phyloP scores from a whole-genome alignment of 164 flowering plant genomes.

The Amborella trichopoda region DNA sequence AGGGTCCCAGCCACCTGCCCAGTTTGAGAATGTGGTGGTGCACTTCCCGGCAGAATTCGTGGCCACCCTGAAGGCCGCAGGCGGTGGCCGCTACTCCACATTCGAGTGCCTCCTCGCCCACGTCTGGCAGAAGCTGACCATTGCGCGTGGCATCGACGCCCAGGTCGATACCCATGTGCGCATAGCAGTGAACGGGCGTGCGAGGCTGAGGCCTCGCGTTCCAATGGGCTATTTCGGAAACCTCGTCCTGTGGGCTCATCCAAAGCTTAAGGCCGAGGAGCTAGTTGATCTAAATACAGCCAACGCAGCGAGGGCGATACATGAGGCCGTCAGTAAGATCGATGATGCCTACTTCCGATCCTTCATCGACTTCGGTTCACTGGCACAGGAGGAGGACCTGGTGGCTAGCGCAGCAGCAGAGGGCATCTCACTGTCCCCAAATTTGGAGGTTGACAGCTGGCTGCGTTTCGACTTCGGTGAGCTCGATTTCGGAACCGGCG shows the following conservation, averaged over 20 bases:
- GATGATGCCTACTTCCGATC: slow-evolving; percentile 11
- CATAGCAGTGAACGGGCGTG: slow-evolving; percentile 14
- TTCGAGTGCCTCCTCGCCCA: slow-evolving; percentile 12
- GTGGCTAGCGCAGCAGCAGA: slow-evolving; percentile 11
- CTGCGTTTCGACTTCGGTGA: slow-evolving; percentile 16
- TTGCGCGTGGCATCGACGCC: slow-evolving; percentile 6
- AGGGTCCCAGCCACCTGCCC: not conserved
- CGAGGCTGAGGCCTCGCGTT: slow-evolving; percentile 12
- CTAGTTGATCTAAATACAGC: slow-evolving; percentile 4
- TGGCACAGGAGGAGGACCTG: slow-evolving; percentile 1
- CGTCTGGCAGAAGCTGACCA: slow-evolving; percentile 10
- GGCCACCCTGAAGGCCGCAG: slow-evolving; percentile 8
- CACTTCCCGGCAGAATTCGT: slow-evolving; percentile 8
- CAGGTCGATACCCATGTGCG: slow-evolving; percentile 9
- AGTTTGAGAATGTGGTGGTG: slow-evolving; percentile 5
- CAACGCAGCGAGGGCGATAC: slow-evolving; percentile 8
- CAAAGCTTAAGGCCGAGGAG: slow-evolving; percentile 11
- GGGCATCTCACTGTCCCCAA: slow-evolving; percentile 9
- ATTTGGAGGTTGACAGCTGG: slow-evolving; percentile 18
- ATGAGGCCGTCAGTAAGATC: slow-evolving; percentile 8
- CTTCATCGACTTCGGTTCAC: slow-evolving; percentile 11
- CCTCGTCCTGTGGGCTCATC: slow-evolving; percentile 15
- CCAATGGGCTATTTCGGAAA: slow-evolving; percentile 16
- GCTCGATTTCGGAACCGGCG: slow-evolving; percentile 15
- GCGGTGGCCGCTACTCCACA: slow-evolving; percentile 2